phyloP scores from a whole-genome alignment of 371 early-diverging fungal genomes.

The Mortierella sp. region DNA sequence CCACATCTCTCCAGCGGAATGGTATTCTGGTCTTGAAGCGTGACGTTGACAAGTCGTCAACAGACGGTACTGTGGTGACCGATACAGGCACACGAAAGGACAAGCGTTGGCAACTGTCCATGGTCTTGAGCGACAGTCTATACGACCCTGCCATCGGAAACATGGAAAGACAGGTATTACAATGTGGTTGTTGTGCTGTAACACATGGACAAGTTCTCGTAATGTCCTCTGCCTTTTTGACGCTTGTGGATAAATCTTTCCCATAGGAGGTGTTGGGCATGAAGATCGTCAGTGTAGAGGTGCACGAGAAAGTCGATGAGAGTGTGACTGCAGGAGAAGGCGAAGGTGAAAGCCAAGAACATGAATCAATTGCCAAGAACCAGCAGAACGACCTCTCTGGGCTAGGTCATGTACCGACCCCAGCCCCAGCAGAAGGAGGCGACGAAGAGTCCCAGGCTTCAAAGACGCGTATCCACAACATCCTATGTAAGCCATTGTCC shows the following conservation, averaged over 20 bases:
- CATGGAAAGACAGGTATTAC: background rate
- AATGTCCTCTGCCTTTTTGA: background rate
- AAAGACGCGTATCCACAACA: constrained; percentile 10
- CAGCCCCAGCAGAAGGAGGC: background rate
- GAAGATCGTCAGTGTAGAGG: constrained; percentile 21
- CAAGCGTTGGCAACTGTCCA: constrained; percentile 22
- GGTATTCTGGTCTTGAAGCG: constrained; percentile 34
- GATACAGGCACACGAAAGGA: background rate
- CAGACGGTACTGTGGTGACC: background rate
- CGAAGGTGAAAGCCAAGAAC: too few species aligned
- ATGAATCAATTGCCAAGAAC: background rate
- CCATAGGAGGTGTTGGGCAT: constrained; percentile 30
- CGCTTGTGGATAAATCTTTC: too few species aligned
- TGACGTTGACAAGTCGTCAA: background rate
- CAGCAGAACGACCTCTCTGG: background rate
- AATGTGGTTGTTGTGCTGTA: too few species aligned
- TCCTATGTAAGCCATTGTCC: constrained; percentile 21
- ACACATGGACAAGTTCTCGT: background rate
- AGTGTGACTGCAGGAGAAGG: too few species aligned
- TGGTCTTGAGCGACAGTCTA: constrained; percentile 29
- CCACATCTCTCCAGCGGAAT: constrained; percentile 13
- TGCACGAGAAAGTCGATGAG: background rate
- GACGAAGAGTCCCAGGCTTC: background rate
- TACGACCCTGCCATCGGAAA: constrained; percentile 7
- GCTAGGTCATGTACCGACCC: background rate